Evolutionary conservation across 176 grass and related monocot genomes (phyloP), one percentile per base, ranked within the genome.

Genomic region (Oryza australiensis): DNA sequence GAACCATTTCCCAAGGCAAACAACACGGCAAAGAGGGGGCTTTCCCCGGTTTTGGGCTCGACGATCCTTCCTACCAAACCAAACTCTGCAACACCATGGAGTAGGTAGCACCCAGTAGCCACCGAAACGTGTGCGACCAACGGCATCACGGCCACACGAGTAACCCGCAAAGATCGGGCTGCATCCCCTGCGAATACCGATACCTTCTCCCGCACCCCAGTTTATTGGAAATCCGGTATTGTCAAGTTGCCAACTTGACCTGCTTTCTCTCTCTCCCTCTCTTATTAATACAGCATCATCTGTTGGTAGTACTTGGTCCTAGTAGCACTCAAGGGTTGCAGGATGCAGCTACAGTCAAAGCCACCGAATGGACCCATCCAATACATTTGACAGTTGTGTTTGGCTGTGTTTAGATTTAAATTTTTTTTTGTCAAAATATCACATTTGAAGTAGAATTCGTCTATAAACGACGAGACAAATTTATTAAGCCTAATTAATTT

Each of bases 41-140:
- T 37, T 53, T 32, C 28, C 30, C 51, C 76, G 77, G 84, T 80
- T 76, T 75, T 27, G 62, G 66, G 71, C 33, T 7, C 11, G 9
- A 5, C 5, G 62, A 67, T 86, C 70, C 26, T 20, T 9, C 14
- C 0, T 37, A 22, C 1, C 70, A 13, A 9, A 12, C 10, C 35
- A 0, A 62, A 5, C 70, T 46, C 45, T 75, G 5, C 26, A 0
- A 12, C 20, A 20, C 0, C 0, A 15, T 16, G 46, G 11, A 43
- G 9, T 10, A n/a, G n/a, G n/a, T n/a, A n/a, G n/a, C n/a, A n/a
- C n/a, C n/a, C n/a, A n/a, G n/a, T n/a, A n/a, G 12, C 3, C 10
- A 14, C n/a, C 18, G 0, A 18, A 28, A 20, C 9, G 18, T n/a
- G 72, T 74, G 29, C 3, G 53, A 12, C 41, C 27, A 73, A 24